Percentiles rank a stretch among this genome's conserved stretches.
Evolutionary conservation across 495 filamentous ascomycete species (phyloP).

Genomic region (Hyaloscypha bicolor): DNA sequence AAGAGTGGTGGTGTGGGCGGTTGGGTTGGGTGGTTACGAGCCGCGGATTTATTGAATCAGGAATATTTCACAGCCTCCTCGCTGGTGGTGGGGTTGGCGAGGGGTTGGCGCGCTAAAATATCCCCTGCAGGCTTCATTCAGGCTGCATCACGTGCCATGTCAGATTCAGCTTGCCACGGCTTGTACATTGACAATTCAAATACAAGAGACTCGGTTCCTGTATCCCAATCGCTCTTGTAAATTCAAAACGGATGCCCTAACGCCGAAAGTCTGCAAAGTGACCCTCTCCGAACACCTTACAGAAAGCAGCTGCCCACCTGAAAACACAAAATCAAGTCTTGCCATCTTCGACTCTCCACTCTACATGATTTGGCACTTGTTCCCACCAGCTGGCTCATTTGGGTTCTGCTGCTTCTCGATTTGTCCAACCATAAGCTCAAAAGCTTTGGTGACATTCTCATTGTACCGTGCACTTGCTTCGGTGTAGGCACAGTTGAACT

Average conservation of each 20-base stretch:
- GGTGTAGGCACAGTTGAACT: conserved; percentile 90
- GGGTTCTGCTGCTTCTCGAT: conserved; percentile 96
- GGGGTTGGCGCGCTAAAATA: not conserved
- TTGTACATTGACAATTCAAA: not conserved
- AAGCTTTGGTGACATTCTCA: conserved; percentile 89
- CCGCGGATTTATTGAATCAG: conserved; percentile 24
- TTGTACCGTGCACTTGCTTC: conserved; percentile 93
- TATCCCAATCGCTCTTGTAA: not conserved
- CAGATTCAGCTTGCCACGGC: not conserved
- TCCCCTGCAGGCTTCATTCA: not conserved
- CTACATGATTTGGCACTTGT: conserved; percentile 85
- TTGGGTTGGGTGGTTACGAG: not conserved
- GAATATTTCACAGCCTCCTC: conserved; percentile 20
- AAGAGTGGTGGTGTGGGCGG: not conserved
- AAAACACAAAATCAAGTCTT: not conserved
- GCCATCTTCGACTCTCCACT: not conserved
- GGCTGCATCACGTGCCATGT: not conserved
- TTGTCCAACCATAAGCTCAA: conserved; percentile 92
- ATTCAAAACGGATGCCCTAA: not conserved
- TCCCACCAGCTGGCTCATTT: conserved; percentile 72
- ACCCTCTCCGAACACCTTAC: conserved; percentile 19
- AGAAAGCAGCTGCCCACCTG: not conserved
- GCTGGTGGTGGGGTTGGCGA: conserved; percentile 7
- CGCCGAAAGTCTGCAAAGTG: conserved; percentile 7
- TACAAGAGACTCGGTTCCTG: not conserved